These are phyloP conservation scores for Epichloe uncinata DNA, from an alignment of 2,329 filamentous ascomycete genomes.

Conservation along the genomic window DNA sequence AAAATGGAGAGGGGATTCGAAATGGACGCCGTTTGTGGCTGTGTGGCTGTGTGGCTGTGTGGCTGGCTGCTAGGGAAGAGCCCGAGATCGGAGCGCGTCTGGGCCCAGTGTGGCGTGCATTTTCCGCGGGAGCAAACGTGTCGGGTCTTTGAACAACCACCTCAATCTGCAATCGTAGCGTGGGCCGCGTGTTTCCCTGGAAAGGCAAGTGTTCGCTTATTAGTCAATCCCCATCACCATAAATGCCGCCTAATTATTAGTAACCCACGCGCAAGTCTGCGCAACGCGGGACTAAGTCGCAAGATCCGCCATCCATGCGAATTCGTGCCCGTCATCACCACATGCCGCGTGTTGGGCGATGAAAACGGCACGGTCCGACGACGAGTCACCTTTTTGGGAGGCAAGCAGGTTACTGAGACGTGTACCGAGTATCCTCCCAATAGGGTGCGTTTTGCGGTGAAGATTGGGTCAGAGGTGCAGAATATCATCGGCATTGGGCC, in stretches of 20 bases:
- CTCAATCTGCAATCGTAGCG: no score
- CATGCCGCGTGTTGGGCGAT: background rate
- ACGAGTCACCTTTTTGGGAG: slow-evolving; percentile 12
- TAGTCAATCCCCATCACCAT: slow-evolving; percentile 18
- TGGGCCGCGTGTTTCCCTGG: no score
- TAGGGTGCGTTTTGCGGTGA: slow-evolving; percentile 18
- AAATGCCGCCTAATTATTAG: background rate
- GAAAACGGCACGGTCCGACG: slow-evolving; percentile 8
- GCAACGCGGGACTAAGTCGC: slow-evolving; percentile 14
- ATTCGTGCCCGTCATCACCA: slow-evolving; percentile 15
- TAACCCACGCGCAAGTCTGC: slow-evolving; percentile 11
- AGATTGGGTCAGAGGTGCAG: slow-evolving; percentile 18
- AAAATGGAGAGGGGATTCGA: no score
- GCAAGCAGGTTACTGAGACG: slow-evolving; percentile 13
- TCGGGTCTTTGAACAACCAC: no score
- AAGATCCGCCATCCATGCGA: slow-evolving; percentile 16
- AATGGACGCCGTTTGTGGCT: no score
- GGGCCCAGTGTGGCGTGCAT: no score
- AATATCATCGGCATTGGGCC: slow-evolving; percentile 18
- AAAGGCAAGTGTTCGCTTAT: no score
- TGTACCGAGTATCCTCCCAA: slow-evolving; percentile 17
- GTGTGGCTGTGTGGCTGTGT: no score
- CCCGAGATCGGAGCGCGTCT: no score
- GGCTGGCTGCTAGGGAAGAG: no score
- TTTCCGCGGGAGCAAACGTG: no score